These are phyloP conservation scores for Ehretia macrophylla DNA, from an alignment of 257 asterid genomes.

Conservation along the genomic window DNA sequence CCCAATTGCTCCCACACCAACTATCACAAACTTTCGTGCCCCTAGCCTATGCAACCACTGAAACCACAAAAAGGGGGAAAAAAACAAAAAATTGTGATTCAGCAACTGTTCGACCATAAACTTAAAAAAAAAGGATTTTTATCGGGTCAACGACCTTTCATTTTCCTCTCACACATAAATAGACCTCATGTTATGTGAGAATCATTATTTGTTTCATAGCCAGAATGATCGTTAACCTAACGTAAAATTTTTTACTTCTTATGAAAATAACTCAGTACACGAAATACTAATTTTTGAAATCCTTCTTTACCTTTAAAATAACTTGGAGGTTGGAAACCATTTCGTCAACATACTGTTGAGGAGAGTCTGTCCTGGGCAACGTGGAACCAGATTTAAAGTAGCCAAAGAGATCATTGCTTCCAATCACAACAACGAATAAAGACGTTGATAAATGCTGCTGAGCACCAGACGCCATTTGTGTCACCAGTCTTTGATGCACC, in stretches of 20 bases:
- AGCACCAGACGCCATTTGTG: constrained; percentile 33
- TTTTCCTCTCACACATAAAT: too few species aligned
- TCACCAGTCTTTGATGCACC: constrained; percentile 36
- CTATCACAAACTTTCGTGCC: constrained; percentile 47
- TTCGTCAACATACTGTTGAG: constrained; percentile 48
- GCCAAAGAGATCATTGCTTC: constrained; percentile 68
- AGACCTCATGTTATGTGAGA: too few species aligned
- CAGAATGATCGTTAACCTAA: too few species aligned
- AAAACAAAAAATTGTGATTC: too few species aligned
- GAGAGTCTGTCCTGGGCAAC: constrained; percentile 17
- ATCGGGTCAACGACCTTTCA: too few species aligned
- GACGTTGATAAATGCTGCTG: constrained; percentile 55
- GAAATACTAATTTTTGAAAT: neutral
- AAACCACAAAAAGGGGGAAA: neutral
- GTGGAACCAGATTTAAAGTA: constrained; percentile 31
- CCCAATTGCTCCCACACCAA: constrained; percentile 50
- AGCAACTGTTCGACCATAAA: too few species aligned
- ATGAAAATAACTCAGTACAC: neutral
- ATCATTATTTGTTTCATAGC: too few species aligned
- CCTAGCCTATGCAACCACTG: constrained; percentile 57
- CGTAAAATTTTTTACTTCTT: too few species aligned
- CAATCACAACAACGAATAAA: constrained; percentile 53
- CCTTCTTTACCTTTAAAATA: constrained; percentile 45
- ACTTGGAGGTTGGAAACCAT: constrained; percentile 58
- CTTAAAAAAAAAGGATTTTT: too few species aligned